These are phyloP conservation scores for Diaporthe humulicola DNA, from an alignment of 2,329 filamentous ascomycete genomes.

Conservation along the genomic window DNA sequence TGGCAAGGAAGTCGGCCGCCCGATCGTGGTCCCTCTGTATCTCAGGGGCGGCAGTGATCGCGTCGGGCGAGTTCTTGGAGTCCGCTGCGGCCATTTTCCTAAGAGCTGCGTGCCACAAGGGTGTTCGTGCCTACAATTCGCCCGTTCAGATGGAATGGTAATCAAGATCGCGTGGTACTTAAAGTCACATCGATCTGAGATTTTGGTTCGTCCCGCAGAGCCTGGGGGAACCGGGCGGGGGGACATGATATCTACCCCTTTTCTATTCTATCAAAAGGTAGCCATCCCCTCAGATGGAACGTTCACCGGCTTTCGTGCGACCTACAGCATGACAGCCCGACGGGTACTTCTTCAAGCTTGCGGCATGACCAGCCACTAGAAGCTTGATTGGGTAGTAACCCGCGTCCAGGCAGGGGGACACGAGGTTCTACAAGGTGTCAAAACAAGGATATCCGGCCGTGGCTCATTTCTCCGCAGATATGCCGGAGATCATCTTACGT, in stretches of 20 bases:
- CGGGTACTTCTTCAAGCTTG: background rate
- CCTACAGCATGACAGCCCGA: background rate
- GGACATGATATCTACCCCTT: background rate
- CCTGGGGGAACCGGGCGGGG: background rate
- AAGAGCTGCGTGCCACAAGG: background rate
- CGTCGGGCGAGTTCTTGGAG: conserved; percentile 36
- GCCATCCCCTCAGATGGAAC: conserved; percentile 15
- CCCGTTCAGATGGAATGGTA: background rate
- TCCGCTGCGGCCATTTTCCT: conserved; percentile 11
- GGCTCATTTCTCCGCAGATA: conserved; percentile 9
- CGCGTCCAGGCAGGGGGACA: background rate
- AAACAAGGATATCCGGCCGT: background rate
- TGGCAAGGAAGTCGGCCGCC: conserved; percentile 59
- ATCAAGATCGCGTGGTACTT: background rate
- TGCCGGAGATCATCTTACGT: background rate
- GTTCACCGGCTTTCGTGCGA: background rate
- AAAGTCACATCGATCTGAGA: conserved; percentile 9
- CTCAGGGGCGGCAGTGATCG: conserved; percentile 44
- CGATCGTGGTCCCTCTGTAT: conserved; percentile 50
- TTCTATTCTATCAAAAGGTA: background rate
- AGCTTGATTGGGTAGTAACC: conserved; percentile 26
- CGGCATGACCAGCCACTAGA: conserved; percentile 18
- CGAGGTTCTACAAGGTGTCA: background rate
- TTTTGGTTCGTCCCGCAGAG: background rate
- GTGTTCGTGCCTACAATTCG: background rate